Evolutionary conservation across 129 eudicot genomes (phyloP).

Genomic region (Glebionis coronaria): DNA sequence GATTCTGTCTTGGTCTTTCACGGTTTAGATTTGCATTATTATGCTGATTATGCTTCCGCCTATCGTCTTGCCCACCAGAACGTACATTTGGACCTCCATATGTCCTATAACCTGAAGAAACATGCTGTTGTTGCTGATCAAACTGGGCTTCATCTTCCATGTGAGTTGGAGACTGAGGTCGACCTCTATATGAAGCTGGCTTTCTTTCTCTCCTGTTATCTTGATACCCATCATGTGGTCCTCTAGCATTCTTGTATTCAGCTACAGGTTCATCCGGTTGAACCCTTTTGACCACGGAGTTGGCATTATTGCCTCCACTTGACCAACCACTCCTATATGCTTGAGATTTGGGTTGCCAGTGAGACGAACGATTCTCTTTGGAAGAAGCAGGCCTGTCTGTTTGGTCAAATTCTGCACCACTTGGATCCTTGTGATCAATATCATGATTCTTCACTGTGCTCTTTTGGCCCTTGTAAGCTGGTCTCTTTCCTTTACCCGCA

Average conservation of each 20-base stretch:
- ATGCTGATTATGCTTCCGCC: constrained; percentile 35
- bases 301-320: constrained; percentile 40
- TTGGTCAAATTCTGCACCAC: constrained; percentile 48
- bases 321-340: constrained; percentile 37
- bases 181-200: constrained; percentile 37
- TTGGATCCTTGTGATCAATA: constrained; percentile 29
- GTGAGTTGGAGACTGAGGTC: constrained; percentile 29
- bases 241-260: constrained; percentile 30
- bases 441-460: constrained; percentile 35
- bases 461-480: constrained; percentile 45
- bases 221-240: constrained; percentile 28
- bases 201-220: constrained; percentile 54
- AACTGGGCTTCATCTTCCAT: constrained; percentile 34
- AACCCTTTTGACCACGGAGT: constrained; percentile 40
- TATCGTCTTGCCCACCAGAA: constrained; percentile 47
- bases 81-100: constrained; percentile 50
- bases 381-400: constrained; percentile 38
- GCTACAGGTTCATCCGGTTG: constrained; percentile 35
- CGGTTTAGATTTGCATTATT: constrained; percentile 35
- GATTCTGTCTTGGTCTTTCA: constrained; percentile 60
- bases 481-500: constrained; percentile 61
- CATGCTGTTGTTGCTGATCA: constrained; percentile 42
- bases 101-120: constrained; percentile 50
- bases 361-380: constrained; percentile 61
- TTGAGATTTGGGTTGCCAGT: constrained; percentile 81